Evolutionary conservation across 2,329 filamentous ascomycete species (phyloP).

Genomic region (Mariannaea sp.): DNA sequence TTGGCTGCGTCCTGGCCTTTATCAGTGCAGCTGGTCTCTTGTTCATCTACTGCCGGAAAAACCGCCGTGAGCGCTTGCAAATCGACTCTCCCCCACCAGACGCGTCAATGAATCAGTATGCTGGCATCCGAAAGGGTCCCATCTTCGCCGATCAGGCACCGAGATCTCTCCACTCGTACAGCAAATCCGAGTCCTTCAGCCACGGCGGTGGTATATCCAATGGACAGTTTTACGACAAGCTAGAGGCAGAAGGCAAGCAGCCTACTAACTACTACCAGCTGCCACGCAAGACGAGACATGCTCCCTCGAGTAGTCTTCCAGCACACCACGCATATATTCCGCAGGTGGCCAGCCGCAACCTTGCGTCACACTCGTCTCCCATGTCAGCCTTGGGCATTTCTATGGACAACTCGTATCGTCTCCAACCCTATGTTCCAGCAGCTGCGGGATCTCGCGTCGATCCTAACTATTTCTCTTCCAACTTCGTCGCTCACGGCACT

Average conservation of each 20-base stretch:
- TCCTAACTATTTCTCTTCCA: neutral
- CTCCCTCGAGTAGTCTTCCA: constrained; percentile 12
- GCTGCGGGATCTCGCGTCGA: constrained; percentile 23
- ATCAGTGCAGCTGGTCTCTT: constrained; percentile 51
- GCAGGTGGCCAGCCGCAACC: neutral
- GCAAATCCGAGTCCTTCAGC: neutral
- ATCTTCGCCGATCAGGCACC: neutral
- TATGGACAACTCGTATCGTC: constrained; percentile 42
- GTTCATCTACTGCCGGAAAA: constrained; percentile 50
- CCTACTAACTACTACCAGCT: constrained; percentile 22
- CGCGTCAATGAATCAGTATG: neutral
- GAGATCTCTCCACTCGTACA: neutral
- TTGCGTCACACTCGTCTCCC: neutral
- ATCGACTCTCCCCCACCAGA: neutral
- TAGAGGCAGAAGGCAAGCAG: neutral
- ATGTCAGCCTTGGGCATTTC: neutral
- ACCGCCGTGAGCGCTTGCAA: neutral
- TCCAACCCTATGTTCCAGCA: constrained; percentile 43
- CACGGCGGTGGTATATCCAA: constrained; percentile 20
- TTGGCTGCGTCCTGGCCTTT: constrained; percentile 52
- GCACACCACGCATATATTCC: constrained; percentile 27
- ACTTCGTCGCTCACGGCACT: neutral
- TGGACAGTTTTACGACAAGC: constrained; percentile 15
- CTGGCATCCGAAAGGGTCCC: neutral
- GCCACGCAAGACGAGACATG: constrained; percentile 18